Evolutionary conservation across 2,329 filamentous ascomycete species (phyloP), one percentile per base, ranked within the genome.

Genomic region (Harringtonia lauricola): DNA sequence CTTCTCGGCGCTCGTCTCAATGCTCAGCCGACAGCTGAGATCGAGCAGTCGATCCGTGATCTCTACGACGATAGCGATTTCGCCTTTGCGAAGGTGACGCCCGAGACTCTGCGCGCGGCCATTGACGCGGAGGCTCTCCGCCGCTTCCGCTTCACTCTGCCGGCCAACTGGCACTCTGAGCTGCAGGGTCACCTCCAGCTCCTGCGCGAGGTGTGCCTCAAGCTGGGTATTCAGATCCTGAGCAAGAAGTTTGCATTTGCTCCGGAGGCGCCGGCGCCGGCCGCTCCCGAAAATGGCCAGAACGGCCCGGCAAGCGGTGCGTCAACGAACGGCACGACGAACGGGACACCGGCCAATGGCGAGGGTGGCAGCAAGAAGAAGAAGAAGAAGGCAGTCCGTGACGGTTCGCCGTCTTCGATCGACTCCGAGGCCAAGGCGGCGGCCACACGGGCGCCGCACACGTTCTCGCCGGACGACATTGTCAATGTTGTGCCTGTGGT

Each of bases 401-500:
- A 81, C 36, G 64, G 60, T 31, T 79, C 76, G 17, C 67, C 70
- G 1, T 61, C 70, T 17, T 65, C 66, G 50, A 15, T 62, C 59
- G 47, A 63, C 59, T 54, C 68, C 54, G 46, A 44, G 17, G 43
- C 37, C 4, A n/a, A 18, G 13, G 52, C 71, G 58, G 54, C 67
- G 54, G 52, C 71, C 61, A 48, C 63, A 54, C 53, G 61, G 62
- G 52, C 56, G 8, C 56, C 61, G 2, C 58, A 64, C 47, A 88
- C 85, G 1, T 96, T 98, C 64, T 72, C 69, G 41, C 71, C 86
- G 1, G 88, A 95, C 48, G 88, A 98, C 54, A 75, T 98, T 50
- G 65, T 94, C 52, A 95, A 95, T 64, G 73, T 95, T 47, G 86
- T 95, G n/a, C 92, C 92, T 8, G 68, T 96, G 37, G 78, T 96